Conservation (phyloP, 345 rosid species). For the Camelina hispida region DNA sequence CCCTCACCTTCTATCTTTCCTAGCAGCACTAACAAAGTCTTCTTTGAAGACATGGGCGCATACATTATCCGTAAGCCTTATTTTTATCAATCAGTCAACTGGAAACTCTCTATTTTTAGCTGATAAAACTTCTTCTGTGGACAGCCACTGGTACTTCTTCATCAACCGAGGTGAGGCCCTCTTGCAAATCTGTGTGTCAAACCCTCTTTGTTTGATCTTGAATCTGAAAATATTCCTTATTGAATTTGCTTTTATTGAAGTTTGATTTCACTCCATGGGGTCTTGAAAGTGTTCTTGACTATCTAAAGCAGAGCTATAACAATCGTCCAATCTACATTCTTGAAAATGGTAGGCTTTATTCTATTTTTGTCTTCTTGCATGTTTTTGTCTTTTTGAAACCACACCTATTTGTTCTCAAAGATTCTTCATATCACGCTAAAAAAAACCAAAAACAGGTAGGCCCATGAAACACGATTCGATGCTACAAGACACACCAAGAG, state of each 20-base stretch:
- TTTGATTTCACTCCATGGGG: constrained; percentile 44
- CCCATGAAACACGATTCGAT: constrained; percentile 27
- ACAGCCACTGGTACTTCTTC: background rate
- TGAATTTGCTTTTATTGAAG: constrained; percentile 34
- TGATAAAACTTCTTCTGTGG: background rate
- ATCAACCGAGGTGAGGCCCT: background rate
- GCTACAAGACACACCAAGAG: constrained; percentile 49
- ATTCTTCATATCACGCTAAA: background rate
- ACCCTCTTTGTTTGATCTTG: background rate
- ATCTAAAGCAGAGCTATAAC: constrained; percentile 39
- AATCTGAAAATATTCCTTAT: background rate
- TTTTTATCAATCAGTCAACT: background rate
- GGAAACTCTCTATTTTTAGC: background rate
- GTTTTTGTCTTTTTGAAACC: background rate
- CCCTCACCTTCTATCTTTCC: background rate
- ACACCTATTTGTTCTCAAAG: background rate
- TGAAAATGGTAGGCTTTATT: constrained; percentile 51
- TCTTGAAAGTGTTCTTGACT: constrained; percentile 45
- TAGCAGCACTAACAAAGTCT: background rate
- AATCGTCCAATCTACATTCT: constrained; percentile 47
- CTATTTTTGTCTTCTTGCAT: background rate
- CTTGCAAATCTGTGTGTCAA: no score
- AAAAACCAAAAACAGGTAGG: constrained; percentile 32
- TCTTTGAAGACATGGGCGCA: background rate
- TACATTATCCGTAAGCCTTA: background rate